Evolutionary conservation across 805 yeast species (phyloP), one percentile per base, ranked within the genome.

Genomic region (Metschnikowia reukaufii): DNA sequence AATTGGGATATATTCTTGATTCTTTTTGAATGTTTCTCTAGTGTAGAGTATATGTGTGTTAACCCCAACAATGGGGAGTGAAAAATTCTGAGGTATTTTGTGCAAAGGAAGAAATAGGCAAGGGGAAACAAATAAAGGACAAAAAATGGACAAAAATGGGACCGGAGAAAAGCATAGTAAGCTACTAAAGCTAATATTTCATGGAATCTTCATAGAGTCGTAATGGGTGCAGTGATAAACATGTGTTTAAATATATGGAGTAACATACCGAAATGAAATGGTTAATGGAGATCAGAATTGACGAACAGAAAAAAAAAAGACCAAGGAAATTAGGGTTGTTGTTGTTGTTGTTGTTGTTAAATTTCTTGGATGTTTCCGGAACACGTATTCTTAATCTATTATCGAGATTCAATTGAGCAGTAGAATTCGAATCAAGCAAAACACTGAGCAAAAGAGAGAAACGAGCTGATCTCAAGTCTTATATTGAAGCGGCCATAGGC

Each of bases 261-360:
- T 25, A 25, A 49, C 52, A 46, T 49, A 49, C 52, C 45, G 47
- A 39, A 34, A 37, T 38, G 42, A 40, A 45, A 39, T 45, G 44
- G 37, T 35, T 20, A 25, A 38, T 25, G 30, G 27, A 21, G 41
- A 46, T 37, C 48, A 39, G 35, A 43, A 21, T 20, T 25, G 44
- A 43, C 47, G 33, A 30, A 20, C 30, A 39, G 36, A 17, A 23
- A 23, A 17, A 23, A 23, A 29, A 36, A 25, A 25, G 29, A 10
- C 36, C 27, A 44, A 27, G 29, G 29, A 40, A 42, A 34, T 23
- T 36, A 30, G 10, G 36, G 50, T 46, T 48, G 51, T 48, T 48
- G 52, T 49, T 49, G 52, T 49, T 49, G 52, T 45, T 49, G 49
- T 48, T 44, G 43, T 36, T 40, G 32, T 39, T 37, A 31, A 33